Base-by-base conservation (phyloP, 1,139 yeast species). In the Suhomyces chickasaworum region DNA sequence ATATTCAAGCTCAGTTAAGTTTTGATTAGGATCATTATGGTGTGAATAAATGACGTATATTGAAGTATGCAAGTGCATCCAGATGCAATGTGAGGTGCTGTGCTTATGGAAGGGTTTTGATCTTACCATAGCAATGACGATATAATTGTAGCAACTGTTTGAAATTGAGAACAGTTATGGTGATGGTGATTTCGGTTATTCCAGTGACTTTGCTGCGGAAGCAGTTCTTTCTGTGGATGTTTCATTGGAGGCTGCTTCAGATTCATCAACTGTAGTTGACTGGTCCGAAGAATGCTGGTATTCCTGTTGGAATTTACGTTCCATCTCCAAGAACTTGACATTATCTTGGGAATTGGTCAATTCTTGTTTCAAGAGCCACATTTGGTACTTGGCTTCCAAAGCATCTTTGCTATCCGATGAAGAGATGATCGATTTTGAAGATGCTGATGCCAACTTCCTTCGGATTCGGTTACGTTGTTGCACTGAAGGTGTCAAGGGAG, bases 401-500 rank as follows among this genome's bases (percentile, higher is more conserved):
- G 57, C 31, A 23, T 54, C 53, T 15, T 48, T 48, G 13, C 53
- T 27, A n/a, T 46, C 53, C 10, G 46, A 37, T 9, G 23, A 20
- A 15, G 46, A 30, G 15, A 47, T 39, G 27, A 37, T 29, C 15
- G 29, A 21, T 3, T 27, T 36, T 8, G 31, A 25, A 8, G 40
- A 23, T 2, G 15, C 30, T 16, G 49, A 13, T 15, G 44, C 47
- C 31, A 57, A 39, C 41, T 52, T 54, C 31, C 62, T 49, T 33
- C 62, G 52, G 10, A 47, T 44, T 21, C 50, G 33, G 44, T 50
- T 50, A 9, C 51, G 59, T 12, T 54, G 51, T 25, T 52, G 53
- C 29, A 47, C 46, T 10, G 61, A 58, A 13, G 58, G 60, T 10
- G 60, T 51, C 40, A 61, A 46, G 1, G 66, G 66, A 7, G 65